Conservation (phyloP, 352 stramenopile species). For the Pythium diclinum region DNA sequence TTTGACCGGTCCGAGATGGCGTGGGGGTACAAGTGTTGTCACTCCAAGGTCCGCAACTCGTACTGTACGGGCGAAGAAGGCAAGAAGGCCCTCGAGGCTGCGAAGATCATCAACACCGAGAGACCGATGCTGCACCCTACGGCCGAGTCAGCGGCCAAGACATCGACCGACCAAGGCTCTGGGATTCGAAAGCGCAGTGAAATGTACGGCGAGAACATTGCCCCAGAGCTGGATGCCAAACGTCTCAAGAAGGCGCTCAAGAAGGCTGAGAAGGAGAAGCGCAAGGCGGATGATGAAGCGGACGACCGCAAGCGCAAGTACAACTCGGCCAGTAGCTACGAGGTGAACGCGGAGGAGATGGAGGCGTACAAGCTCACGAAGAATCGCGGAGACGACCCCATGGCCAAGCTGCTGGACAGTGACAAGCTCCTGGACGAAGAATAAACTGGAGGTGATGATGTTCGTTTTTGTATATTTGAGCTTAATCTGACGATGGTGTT, state of each 20-base stretch:
- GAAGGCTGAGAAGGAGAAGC: slow-evolving; percentile 67
- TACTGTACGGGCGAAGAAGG: slow-evolving; percentile 95
- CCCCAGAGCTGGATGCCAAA: slow-evolving; percentile 66
- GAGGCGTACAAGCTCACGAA: slow-evolving; percentile 94
- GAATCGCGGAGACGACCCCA: slow-evolving; percentile 87
- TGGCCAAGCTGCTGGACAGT: slow-evolving; percentile 88
- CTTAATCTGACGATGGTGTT: not conserved
- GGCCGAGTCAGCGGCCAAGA: slow-evolving; percentile 21
- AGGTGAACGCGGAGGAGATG: slow-evolving; percentile 95
- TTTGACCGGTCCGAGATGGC: slow-evolving; percentile 92
- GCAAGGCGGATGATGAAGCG: slow-evolving; percentile 33
- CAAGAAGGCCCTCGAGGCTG: slow-evolving; percentile 85
- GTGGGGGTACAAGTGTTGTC: slow-evolving; percentile 98
- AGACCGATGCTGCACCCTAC: slow-evolving; percentile 44
- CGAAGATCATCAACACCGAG: slow-evolving; percentile 51
- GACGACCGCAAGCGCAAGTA: slow-evolving; percentile 93
- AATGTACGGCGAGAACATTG: slow-evolving; percentile 90
- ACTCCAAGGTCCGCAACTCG: slow-evolving; percentile 92
- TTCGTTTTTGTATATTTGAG: not conserved
- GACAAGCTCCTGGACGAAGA: slow-evolving; percentile 40
- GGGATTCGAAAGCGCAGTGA: slow-evolving; percentile 65
- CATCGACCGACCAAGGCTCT: slow-evolving; percentile 21
- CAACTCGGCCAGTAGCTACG: slow-evolving; percentile 87
- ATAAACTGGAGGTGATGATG: slow-evolving; percentile 9
- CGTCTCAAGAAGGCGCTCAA: slow-evolving; percentile 87